Conservation (phyloP, 192 early-diverging fungal genomes). For the Entrophospora sp. region DNA sequence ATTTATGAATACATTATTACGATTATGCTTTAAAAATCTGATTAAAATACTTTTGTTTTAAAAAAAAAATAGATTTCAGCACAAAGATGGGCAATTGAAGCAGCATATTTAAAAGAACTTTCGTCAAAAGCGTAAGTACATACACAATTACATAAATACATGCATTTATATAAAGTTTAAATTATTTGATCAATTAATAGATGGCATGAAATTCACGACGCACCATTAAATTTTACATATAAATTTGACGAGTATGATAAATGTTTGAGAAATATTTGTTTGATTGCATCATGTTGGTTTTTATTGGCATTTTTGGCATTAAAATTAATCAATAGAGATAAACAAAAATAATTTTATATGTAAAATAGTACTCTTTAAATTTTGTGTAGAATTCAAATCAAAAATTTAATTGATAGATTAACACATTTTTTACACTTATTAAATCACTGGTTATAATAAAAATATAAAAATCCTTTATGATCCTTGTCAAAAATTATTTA, state of each 20-base stretch:
- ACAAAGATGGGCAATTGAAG: constrained; percentile 54
- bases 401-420: too few species aligned
- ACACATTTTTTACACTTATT: too few species aligned
- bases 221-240: constrained; percentile 32
- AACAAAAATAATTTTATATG: constrained; percentile 55
- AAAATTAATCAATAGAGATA: constrained; percentile 42
- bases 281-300: constrained; percentile 45
- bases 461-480: too few species aligned
- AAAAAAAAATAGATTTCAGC: constrained; percentile 35
- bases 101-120: constrained; percentile 47
- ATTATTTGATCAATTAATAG: background rate
- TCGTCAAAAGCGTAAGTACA: constrained; percentile 21
- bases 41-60: background rate
- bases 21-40: background rate
- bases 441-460: too few species aligned
- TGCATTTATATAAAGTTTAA: background rate
- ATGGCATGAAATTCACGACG: constrained; percentile 28
- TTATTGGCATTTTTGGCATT: constrained; percentile 41
- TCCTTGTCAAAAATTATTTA: too few species aligned
- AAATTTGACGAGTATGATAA: constrained; percentile 29
- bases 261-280: constrained; percentile 31
- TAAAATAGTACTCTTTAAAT: too few species aligned
- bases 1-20: background rate
- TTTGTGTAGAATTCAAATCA: too few species aligned
- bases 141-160: background rate